Evolutionary conservation across 23 red algal species (phyloP).

Genomic region (Gracilariopsis chorda): DNA sequence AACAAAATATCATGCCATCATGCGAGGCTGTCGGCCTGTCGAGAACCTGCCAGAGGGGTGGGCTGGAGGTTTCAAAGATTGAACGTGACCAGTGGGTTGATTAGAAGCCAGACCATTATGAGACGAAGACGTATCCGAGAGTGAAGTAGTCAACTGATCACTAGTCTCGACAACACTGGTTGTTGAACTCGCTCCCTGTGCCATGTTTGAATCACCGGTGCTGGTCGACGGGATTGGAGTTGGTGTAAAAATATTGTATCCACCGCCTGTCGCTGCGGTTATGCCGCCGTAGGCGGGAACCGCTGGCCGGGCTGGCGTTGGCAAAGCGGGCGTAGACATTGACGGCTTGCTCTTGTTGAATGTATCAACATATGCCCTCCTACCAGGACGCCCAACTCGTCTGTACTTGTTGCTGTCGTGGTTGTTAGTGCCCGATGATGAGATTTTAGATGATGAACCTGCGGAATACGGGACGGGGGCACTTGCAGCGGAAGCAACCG

Average conservation of each 20-base stretch:
- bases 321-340: neutral
- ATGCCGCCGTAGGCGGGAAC: neutral
- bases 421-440: neutral
- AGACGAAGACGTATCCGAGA: neutral
- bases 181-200: neutral
- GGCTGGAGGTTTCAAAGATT: neutral
- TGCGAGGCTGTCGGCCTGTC: constrained; percentile 6
- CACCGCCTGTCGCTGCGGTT: neutral
- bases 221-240: neutral
- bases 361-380: constrained; percentile 57
- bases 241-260: constrained; percentile 21
- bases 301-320: neutral
- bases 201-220: neutral
- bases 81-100: neutral
- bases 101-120: neutral
- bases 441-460: neutral
- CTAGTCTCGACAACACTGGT: neutral
- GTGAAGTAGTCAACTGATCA: neutral
- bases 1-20: constrained; percentile 13
- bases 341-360: constrained; percentile 51
- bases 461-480: constrained; percentile 10
- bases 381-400: neutral
- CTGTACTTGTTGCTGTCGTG: constrained; percentile 33
- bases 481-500: constrained; percentile 37
- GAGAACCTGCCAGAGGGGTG: neutral